Percentiles rank a stretch among this genome's conserved stretches.
Conservation (phyloP, 1,139 yeast species). For the Nadsonia commutata region DNA sequence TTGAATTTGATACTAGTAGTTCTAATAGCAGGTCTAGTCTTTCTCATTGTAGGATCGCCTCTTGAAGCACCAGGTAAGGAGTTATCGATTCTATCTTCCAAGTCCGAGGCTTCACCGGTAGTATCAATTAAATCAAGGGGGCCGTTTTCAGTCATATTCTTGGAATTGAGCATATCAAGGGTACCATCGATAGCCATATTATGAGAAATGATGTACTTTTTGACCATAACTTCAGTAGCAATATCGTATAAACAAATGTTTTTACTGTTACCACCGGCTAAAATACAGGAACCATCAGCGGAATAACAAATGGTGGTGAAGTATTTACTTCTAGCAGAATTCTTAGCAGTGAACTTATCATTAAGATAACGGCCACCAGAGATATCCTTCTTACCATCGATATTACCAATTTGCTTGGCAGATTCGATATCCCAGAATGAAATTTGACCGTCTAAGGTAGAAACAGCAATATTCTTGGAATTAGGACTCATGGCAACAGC, state of each 20-base stretch:
- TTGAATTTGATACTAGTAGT: slow-evolving; percentile 69
- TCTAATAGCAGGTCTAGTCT: slow-evolving; percentile 64
- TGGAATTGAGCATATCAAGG: slow-evolving; percentile 59
- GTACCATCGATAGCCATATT: slow-evolving; percentile 93
- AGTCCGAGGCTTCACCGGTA: slow-evolving; percentile 74
- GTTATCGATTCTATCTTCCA: slow-evolving; percentile 65
- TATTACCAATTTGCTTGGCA: slow-evolving; percentile 66
- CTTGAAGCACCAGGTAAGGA: slow-evolving; percentile 78
- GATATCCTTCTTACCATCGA: slow-evolving; percentile 79
- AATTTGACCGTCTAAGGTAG: slow-evolving; percentile 81
- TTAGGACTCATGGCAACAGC: slow-evolving; percentile 81
- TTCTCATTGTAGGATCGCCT: slow-evolving; percentile 77
- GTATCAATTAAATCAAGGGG: slow-evolving; percentile 69
- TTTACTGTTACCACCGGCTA: slow-evolving; percentile 90
- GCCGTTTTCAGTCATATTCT: slow-evolving; percentile 78
- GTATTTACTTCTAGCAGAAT: slow-evolving; percentile 70
- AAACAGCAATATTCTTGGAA: slow-evolving; percentile 75
- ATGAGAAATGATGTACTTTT: slow-evolving; percentile 68
- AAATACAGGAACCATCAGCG: slow-evolving; percentile 73
- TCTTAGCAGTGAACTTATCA: slow-evolving; percentile 70
- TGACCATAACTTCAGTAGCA: slow-evolving; percentile 69
- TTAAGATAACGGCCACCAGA: slow-evolving; percentile 73
- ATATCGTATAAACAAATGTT: slow-evolving; percentile 85
- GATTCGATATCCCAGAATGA: slow-evolving; percentile 70
- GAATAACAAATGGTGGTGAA: slow-evolving; percentile 75